Evolutionary conservation across 345 rosid genomes (phyloP).

Genomic region (Kandelia obovata): DNA sequence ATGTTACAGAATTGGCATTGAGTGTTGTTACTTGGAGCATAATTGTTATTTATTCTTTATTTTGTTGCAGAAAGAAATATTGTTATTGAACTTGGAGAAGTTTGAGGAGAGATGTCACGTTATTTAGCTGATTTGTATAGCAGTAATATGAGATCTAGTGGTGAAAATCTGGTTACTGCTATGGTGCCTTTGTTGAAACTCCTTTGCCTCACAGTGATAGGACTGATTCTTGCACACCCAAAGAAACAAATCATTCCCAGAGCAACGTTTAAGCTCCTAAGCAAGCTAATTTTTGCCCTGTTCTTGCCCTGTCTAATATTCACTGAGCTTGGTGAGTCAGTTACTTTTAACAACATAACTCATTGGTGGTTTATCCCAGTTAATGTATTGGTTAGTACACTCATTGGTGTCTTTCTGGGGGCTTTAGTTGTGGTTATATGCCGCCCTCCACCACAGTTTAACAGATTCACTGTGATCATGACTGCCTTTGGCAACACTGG

Average conservation of each 20-base stretch:
- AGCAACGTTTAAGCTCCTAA: slow-evolving; percentile 75
- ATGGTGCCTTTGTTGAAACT: slow-evolving; percentile 75
- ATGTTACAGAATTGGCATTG: neutral
- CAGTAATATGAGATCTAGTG: slow-evolving; percentile 29
- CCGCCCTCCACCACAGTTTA: slow-evolving; percentile 75
- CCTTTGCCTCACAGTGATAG: slow-evolving; percentile 62
- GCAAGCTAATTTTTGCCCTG: slow-evolving; percentile 87
- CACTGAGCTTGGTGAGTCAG: slow-evolving; percentile 79
- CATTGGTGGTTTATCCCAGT: slow-evolving; percentile 97
- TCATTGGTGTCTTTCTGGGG: slow-evolving; percentile 67
- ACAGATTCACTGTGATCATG: slow-evolving; percentile 76
- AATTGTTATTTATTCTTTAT: neutral
- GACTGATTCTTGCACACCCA: slow-evolving; percentile 79
- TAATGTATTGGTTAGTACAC: slow-evolving; percentile 69
- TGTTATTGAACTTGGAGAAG: neutral
- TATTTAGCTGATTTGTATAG: slow-evolving; percentile 12
- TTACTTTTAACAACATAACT: slow-evolving; percentile 47
- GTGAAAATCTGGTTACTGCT: slow-evolving; percentile 47
- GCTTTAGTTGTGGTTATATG: slow-evolving; percentile 66
- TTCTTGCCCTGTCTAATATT: slow-evolving; percentile 93
- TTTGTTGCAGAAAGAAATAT: slow-evolving; percentile 14
- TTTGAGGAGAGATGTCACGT: slow-evolving; percentile 24
- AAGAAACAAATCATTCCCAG: slow-evolving; percentile 55
- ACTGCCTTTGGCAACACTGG: slow-evolving; percentile 96
- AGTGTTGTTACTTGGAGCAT: neutral